Evolutionary conservation across 2,329 filamentous ascomycete species (phyloP).

Genomic region (Aciculosporium take): DNA sequence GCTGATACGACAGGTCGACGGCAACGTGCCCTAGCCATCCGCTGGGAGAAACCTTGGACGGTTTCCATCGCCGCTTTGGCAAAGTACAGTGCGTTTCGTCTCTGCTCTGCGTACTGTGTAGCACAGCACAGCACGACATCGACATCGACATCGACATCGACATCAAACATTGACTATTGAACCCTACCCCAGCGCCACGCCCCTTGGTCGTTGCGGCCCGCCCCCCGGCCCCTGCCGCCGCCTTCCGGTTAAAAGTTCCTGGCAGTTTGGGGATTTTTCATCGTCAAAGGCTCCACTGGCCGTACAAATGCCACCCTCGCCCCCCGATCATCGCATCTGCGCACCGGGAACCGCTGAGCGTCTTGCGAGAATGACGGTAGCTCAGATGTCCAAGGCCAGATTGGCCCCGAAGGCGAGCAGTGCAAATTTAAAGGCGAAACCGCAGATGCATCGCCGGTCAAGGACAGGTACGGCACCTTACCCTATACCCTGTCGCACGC

Average conservation of each 20-base stretch:
- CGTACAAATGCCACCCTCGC: slow-evolving; percentile 49
- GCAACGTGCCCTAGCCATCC: too few species aligned
- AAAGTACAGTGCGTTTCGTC: not conserved
- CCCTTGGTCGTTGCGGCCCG: too few species aligned
- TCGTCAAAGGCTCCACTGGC: not conserved
- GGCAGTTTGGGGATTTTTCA: too few species aligned
- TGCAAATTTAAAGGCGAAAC: slow-evolving; percentile 49
- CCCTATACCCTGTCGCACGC: not conserved
- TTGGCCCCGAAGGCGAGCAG: slow-evolving; percentile 37
- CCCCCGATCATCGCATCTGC: slow-evolving; percentile 43
- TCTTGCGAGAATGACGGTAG: slow-evolving; percentile 46
- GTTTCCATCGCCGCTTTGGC: not conserved
- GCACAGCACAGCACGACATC: too few species aligned
- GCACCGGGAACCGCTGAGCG: slow-evolving; percentile 31
- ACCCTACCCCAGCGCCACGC: too few species aligned
- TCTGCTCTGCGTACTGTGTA: slow-evolving; percentile 1
- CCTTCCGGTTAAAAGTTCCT: not conserved
- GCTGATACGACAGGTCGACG: slow-evolving; percentile 5
- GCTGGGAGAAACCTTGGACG: too few species aligned
- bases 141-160: too few species aligned
- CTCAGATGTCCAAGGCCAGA: slow-evolving; percentile 45
- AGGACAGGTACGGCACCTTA: slow-evolving; percentile 55
- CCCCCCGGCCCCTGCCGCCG: slow-evolving; percentile 20
- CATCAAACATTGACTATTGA: too few species aligned
- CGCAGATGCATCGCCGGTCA: slow-evolving; percentile 87